These are phyloP conservation scores for Tremellales sp. DNA, from an alignment of 1,284 basidiomycete species.

Conservation along the genomic window DNA sequence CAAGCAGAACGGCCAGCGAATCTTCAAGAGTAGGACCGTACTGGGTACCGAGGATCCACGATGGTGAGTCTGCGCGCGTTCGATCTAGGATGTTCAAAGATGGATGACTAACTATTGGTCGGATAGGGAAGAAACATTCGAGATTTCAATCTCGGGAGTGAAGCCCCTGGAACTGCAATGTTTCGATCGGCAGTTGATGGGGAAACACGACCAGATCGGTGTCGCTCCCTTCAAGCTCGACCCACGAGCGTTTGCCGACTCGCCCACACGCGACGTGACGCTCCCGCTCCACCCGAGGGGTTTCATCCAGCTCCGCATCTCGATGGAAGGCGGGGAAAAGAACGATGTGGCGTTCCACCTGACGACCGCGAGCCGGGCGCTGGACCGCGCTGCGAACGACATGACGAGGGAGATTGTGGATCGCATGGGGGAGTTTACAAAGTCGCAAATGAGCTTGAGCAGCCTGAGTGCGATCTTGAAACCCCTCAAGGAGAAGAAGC, in stretches of 20 bases:
- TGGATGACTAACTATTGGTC: slow-evolving; percentile 7
- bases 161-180: slow-evolving; percentile 38
- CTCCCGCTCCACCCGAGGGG: slow-evolving; percentile 43
- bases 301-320: slow-evolving; percentile 39
- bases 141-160: slow-evolving; percentile 28
- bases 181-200: slow-evolving; percentile 44
- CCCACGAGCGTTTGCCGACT: slow-evolving; percentile 27
- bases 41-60: slow-evolving; percentile 43
- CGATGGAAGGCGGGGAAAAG: slow-evolving; percentile 39
- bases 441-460: slow-evolving; percentile 22
- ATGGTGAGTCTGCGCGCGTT: slow-evolving; percentile 28
- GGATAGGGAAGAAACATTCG: slow-evolving; percentile 42
- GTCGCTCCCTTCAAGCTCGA: slow-evolving; percentile 39
- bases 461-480: slow-evolving; percentile 27
- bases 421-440: slow-evolving; percentile 39
- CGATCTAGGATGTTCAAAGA: background rate
- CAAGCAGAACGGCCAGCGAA: slow-evolving; percentile 29
- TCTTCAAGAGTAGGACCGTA: slow-evolving; percentile 45
- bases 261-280: slow-evolving; percentile 33
- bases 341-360: slow-evolving; percentile 45
- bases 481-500: slow-evolving; percentile 39
- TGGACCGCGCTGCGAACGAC: slow-evolving; percentile 36
- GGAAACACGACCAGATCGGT: slow-evolving; percentile 46
- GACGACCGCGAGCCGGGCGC: slow-evolving; percentile 23
- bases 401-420: slow-evolving; percentile 45